A percentile compares a stretch with the other conserved stretches of the same genome.
Conservation (phyloP, 2,329 filamentous ascomycete species). For the Lasiodiplodia gonubiensis region DNA sequence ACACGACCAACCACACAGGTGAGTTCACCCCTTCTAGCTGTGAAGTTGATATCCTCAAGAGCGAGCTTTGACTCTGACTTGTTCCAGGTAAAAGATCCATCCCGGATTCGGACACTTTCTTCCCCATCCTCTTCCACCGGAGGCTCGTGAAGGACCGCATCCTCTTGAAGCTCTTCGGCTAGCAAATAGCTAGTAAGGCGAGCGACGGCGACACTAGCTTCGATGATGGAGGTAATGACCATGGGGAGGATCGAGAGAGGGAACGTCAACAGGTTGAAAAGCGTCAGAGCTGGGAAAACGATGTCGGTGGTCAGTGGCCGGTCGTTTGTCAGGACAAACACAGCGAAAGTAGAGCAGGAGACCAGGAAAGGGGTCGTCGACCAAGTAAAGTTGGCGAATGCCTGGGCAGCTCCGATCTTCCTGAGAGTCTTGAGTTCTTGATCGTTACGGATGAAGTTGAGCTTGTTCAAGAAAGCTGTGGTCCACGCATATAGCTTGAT, state of each 20-base stretch:
- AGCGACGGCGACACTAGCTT: slow-evolving; percentile 89
- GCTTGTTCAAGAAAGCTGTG: slow-evolving; percentile 94
- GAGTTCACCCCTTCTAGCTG: slow-evolving; percentile 88
- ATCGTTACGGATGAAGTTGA: slow-evolving; percentile 95
- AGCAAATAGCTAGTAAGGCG: slow-evolving; percentile 84
- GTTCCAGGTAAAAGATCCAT: slow-evolving; percentile 95
- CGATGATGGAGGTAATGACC: slow-evolving; percentile 96
- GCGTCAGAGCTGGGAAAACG: slow-evolving; percentile 87
- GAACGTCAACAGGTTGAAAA: slow-evolving; percentile 97
- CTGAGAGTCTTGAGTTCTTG: slow-evolving; percentile 92
- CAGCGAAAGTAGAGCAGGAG: slow-evolving; percentile 92
- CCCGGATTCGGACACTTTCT: slow-evolving; percentile 80
- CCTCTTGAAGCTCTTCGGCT: slow-evolving; percentile 86
- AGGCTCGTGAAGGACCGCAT: slow-evolving; percentile 75
- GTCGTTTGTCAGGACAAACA: slow-evolving; percentile 86
- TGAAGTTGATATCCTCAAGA: slow-evolving; percentile 84
- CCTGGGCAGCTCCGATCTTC: slow-evolving; percentile 93
- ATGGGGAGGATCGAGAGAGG: slow-evolving; percentile 93
- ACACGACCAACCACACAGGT: slow-evolving; percentile 93
- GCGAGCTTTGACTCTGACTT: slow-evolving; percentile 72
- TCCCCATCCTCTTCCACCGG: slow-evolving; percentile 79
- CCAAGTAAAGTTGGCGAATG: slow-evolving; percentile 97
- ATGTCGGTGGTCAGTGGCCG: slow-evolving; percentile 88
- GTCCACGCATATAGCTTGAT: slow-evolving; percentile 99
- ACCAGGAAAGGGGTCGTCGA: slow-evolving; percentile 96